Base-by-base conservation (phyloP, 1,284 basidiomycete genomes). In the Ustilago vetiveriae region DNA sequence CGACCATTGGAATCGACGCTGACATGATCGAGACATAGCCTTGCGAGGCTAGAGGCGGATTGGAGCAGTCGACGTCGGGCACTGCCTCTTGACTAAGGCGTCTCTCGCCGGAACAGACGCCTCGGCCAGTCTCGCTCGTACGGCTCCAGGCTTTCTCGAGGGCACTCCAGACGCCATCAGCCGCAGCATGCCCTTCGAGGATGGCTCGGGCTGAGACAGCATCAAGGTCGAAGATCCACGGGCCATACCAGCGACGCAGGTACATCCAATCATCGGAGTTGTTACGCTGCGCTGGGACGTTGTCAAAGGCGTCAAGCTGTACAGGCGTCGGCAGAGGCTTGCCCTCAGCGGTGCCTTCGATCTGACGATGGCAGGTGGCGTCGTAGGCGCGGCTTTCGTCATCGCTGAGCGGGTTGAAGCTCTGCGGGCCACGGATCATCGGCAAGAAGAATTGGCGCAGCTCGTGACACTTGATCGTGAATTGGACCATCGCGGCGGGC, bases 391-490 rank as follows among this genome's bases (percentile, higher is more conserved):
- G 49, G 4, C 7, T 11, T 23, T 42, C 23, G n/a, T 27, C 30
- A 19, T 51, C 49, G 39, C 38, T 27, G 27, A 35, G 24, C 19
- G 49, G 49, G n/a, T 51, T 22, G 39, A 41, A 51, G 14, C 32
- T 19, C 39, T 41, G 49, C 3, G 49, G 49, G 6, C 49, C 49
- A 19, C 49, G 49, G 13, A 51, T 30, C 49, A 51, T 51, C 9
- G 49, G 49, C 38, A 43, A 21, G 27, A 51, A 51, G 23, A 51
- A 51, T 14, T 51, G 35, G 17, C 40, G 32, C n/a, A 51, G 49
- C 8, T 42, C 29, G 14, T 17, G 6, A 6, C 30, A 42, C 23
- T 26, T 27, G 29, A 48, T 40, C 16, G 4, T 30, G 22, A 48
- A 48, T 23, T 4, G 22, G 37, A 4, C 4, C 21, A 47, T 13